These are phyloP conservation scores for Carex cristatella DNA, from an alignment of 176 grass and related monocot species.

Conservation along the genomic window DNA sequence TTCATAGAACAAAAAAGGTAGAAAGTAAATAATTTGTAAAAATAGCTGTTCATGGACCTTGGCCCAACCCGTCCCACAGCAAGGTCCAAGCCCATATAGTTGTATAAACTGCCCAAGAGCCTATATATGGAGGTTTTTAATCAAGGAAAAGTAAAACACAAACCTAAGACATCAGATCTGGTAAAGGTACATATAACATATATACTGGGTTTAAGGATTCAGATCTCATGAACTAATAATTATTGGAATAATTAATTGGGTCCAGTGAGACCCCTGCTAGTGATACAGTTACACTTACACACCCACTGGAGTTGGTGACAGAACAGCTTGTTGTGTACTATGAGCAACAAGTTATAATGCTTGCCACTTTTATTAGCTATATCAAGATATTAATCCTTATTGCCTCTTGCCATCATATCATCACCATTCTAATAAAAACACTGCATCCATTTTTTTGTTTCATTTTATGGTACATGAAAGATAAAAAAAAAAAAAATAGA, in stretches of 20 bases:
- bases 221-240: not conserved
- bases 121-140: not conserved
- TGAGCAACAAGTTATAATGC: constrained; percentile 22
- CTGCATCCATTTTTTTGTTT: not conserved
- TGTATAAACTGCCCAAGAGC: not conserved
- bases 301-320: constrained; percentile 20
- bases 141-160: not conserved
- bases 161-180: constrained; percentile 12
- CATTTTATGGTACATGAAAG: not conserved
- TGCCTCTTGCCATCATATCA: not conserved
- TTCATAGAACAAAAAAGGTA: not conserved
- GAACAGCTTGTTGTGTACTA: constrained; percentile 25
- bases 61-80: not conserved
- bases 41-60: not conserved
- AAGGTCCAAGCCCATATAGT: not conserved
- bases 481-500: not conserved
- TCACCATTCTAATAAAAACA: not conserved
- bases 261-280: not conserved
- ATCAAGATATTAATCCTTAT: constrained; percentile 1
- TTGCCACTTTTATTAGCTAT: constrained; percentile 21
- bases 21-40: not conserved
- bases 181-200: not conserved
- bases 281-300: not conserved
- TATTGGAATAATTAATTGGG: not conserved
- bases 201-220: constrained; percentile 10